Evolutionary conservation across 345 rosid species (phyloP).

Genomic region (Geranium rotundifolium): DNA sequence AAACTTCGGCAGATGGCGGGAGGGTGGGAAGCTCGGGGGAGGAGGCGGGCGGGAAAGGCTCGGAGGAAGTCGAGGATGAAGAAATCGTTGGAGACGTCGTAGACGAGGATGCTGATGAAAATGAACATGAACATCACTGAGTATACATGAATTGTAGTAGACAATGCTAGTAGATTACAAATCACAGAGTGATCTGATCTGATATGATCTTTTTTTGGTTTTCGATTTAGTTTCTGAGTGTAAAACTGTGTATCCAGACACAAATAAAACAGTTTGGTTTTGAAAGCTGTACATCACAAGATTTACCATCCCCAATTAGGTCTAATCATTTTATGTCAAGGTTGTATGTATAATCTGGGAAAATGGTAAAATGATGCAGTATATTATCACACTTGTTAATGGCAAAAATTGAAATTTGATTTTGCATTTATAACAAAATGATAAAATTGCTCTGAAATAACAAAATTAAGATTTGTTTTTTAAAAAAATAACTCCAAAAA

Average conservation of each 20-base stretch:
- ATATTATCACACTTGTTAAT: too few species aligned
- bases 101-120: conserved; percentile 17
- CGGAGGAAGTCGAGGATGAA: conserved; percentile 30
- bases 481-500: too few species aligned
- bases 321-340: too few species aligned
- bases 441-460: too few species aligned
- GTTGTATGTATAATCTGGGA: too few species aligned
- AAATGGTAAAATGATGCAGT: too few species aligned
- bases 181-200: conserved; percentile 6
- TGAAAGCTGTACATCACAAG: too few species aligned
- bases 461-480: too few species aligned
- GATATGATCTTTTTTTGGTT: too few species aligned
- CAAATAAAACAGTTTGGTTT: conserved; percentile 17
- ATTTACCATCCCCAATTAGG: too few species aligned
- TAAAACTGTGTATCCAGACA: conserved; percentile 23
- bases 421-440: too few species aligned
- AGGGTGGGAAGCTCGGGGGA: conserved; percentile 6
- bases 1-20: conserved; percentile 33
- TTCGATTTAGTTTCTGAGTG: conserved; percentile 16
- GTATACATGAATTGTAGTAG: conserved; percentile 12
- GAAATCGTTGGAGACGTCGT: conserved; percentile 7
- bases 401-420: too few species aligned
- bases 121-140: conserved; percentile 11
- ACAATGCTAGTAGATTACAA: conserved; percentile 11
- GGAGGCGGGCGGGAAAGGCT: conserved; percentile 23